Evolutionary conservation across 177 flowering plant species (phyloP), one percentile per base, ranked within the genome.

Genomic region (Tripterygium wilfordii): DNA sequence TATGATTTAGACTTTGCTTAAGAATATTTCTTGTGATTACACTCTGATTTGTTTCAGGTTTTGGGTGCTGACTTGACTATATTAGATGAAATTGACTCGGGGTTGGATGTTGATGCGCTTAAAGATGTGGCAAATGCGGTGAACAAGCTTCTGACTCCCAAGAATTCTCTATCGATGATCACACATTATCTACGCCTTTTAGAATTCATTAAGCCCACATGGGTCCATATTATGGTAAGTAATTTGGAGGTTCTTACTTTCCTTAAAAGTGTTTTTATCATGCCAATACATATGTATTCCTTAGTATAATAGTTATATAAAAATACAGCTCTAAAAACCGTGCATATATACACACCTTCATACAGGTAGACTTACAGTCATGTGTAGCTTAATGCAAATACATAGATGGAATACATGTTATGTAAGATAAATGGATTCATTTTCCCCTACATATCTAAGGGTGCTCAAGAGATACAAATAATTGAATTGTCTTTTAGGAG

Each of bases 31-130:
- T 30, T 27, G 2, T 38, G 40, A 33, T 32, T 1, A n/a, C 8
- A 5, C 3, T 22, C 3, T 18, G 18, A 4, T 51, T 23, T 30
- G 8, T 40, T 8, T 36, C 76, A 88, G 98, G 96, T 88, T 50
- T 71, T 92, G 39, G 98, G 96, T 36, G 83, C 98, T 49, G 97
- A 94, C 36, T 67, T 89, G 71, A 82, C 92, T 32, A 76, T 92
- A 51, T 63, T 92, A 49, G 97, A 92, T 68, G 97, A 92, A 68
- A 86, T 92, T 43, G 99, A 92, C 67, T 92, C 97, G 21, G 99
- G 99, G 14, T 78, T 92, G 58, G 99, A 92, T 74, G 84, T 86
- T 50, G 99, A 92, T 76, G 98, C 98, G 28, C 85, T 91, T 56
- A 63, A 72, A 54, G 96, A 84, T 65, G 94, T 92, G 38, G 85